Evolutionary conservation across 768 basidiomycete species (phyloP).

Genomic region (Kwoniella newhampshirensis): DNA sequence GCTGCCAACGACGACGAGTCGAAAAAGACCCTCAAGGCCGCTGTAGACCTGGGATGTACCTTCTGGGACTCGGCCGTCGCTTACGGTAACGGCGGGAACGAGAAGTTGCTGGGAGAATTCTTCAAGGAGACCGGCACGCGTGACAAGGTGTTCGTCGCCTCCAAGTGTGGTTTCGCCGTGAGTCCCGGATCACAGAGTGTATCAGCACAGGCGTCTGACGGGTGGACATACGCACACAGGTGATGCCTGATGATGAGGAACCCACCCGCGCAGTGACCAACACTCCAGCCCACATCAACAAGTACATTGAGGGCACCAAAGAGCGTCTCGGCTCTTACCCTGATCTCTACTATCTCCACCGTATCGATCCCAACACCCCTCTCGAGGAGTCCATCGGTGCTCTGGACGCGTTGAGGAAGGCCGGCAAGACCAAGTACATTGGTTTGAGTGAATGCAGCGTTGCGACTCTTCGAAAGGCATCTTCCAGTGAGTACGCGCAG

Average conservation of each 20-base stretch:
- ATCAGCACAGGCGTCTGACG: no score
- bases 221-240: no score
- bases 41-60: conserved; percentile 39
- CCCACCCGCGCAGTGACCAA: conserved; percentile 29
- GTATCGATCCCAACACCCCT: conserved; percentile 37
- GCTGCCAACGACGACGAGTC: conserved; percentile 20
- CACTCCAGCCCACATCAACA: conserved; percentile 29
- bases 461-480: conserved; percentile 45
- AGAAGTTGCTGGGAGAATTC: conserved; percentile 59
- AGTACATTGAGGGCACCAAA: conserved; percentile 34
- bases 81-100: conserved; percentile 39
- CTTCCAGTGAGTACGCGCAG: conserved; percentile 20
- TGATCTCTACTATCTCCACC: conserved; percentile 46
- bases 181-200: no score
- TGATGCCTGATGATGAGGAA: no score
- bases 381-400: conserved; percentile 44
- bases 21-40: conserved; percentile 20
- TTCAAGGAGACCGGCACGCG: conserved; percentile 26
- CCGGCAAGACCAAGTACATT: conserved; percentile 47
- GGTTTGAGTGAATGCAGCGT: conserved; percentile 49
- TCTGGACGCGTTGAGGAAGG: conserved; percentile 41
- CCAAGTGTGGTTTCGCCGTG: conserved; percentile 41
- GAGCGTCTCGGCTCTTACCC: conserved; percentile 33
- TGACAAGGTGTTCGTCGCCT: conserved; percentile 38
- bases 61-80: conserved; percentile 43